Evolutionary conservation across 208 protist species (phyloP).

Genomic region (Borovskyia barvae): DNA sequence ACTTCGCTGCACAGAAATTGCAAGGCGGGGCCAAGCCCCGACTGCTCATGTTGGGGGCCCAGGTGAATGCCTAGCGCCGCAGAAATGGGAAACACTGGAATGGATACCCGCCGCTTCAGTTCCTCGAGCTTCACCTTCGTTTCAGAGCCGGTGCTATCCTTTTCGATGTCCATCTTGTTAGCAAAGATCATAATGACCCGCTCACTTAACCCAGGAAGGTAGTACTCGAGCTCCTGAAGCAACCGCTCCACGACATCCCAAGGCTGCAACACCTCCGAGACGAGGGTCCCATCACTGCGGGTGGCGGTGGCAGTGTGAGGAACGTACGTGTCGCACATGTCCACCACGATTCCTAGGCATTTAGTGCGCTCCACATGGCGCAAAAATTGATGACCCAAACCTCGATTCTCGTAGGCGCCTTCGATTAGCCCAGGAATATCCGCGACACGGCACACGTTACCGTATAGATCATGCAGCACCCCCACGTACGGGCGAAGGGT

Average conservation of each 20-base stretch:
- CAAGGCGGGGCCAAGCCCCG: conserved; percentile 56
- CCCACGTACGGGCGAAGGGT: conserved; percentile 90
- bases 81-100: conserved; percentile 91
- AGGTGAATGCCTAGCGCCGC: conserved; percentile 70
- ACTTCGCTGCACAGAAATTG: conserved; percentile 71
- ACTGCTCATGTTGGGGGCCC: conserved; percentile 43
- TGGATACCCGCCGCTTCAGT: conserved; percentile 45
- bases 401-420: conserved; percentile 87
- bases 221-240: conserved; percentile 85
- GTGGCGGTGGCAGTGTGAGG: no score
- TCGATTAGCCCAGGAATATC: conserved; percentile 92
- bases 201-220: conserved; percentile 63
- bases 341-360: conserved; percentile 85
- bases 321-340: conserved; percentile 79
- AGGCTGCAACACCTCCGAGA: conserved; percentile 40
- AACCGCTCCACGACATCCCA: conserved; percentile 85
- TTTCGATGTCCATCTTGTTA: conserved; percentile 90
- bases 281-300: conserved; percentile 2
- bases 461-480: conserved; percentile 79
- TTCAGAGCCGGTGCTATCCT: conserved; percentile 41
- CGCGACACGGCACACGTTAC: conserved; percentile 78
- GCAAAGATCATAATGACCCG: conserved; percentile 83
- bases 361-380: conserved; percentile 91
- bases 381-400: conserved; percentile 90
- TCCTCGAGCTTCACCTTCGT: conserved; percentile 63